Evolutionary conservation across 305 asterid genomes (phyloP).

Genomic region (Fraxinus latifolia): DNA sequence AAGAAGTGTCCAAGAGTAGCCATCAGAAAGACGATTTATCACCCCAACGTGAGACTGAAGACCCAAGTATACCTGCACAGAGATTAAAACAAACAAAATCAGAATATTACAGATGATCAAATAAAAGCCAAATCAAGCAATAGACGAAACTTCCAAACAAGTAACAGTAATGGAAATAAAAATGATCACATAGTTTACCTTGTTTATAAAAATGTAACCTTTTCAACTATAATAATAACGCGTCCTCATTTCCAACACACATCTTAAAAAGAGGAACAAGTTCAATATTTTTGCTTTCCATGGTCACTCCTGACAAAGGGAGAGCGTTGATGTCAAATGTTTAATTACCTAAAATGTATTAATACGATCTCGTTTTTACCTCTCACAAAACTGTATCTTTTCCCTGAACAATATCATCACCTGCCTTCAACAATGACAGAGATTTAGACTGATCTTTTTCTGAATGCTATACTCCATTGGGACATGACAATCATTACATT

Average conservation of each 20-base stretch:
- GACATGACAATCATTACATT: neutral
- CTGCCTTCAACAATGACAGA: neutral
- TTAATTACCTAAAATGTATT: neutral
- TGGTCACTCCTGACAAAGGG: neutral
- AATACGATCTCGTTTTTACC: neutral
- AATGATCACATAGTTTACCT: conserved; percentile 7
- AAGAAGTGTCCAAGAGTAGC: conserved; percentile 75
- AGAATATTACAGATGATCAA: neutral
- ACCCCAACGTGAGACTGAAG: conserved; percentile 71
- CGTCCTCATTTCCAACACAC: conserved; percentile 1
- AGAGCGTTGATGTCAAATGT: neutral
- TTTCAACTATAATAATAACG: neutral
- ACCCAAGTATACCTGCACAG: conserved; percentile 67
- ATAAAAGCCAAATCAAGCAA: conserved; percentile 15
- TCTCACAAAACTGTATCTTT: neutral
- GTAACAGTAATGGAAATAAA: conserved; percentile 13
- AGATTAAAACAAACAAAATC: neutral
- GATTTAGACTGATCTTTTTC: neutral
- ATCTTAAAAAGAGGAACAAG: neutral
- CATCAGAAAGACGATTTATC: conserved; percentile 57
- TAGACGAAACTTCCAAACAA: conserved; percentile 13
- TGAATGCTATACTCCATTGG: neutral
- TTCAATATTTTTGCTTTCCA: neutral
- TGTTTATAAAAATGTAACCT: neutral
- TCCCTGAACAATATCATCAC: neutral